Percentiles rank a stretch among this genome's conserved stretches.
Evolutionary conservation across 106 monocot species (phyloP).

Genomic region (Allium cepa): DNA sequence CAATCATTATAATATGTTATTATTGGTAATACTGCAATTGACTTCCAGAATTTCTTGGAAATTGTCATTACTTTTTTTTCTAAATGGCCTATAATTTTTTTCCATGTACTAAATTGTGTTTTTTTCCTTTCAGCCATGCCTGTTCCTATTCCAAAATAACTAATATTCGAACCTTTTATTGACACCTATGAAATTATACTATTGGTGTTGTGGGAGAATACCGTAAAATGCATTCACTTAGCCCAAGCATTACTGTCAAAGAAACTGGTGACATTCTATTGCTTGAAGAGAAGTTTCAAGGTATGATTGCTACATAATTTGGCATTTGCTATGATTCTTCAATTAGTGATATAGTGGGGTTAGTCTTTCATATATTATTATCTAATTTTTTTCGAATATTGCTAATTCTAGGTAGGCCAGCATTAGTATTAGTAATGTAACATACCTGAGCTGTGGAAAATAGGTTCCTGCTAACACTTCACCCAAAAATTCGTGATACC

Average conservation of each 20-base stretch:
- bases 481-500: too few species aligned
- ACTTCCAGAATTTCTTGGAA: background rate
- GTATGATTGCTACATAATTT: constrained; percentile 20
- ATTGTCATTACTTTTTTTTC: background rate
- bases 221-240: constrained; percentile 65
- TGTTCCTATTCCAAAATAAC: constrained; percentile 38
- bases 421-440: too few species aligned
- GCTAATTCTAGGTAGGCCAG: too few species aligned
- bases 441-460: too few species aligned
- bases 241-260: constrained; percentile 92
- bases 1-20: too few species aligned
- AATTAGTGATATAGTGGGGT: too few species aligned
- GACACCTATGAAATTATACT: constrained; percentile 85
- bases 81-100: background rate
- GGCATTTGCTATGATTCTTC: background rate
- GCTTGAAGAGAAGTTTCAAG: constrained; percentile 97
- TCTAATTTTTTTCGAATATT: too few species aligned
- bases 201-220: constrained; percentile 72
- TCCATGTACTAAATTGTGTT: background rate
- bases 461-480: too few species aligned
- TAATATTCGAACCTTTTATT: constrained; percentile 89
- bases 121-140: constrained; percentile 63
- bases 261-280: constrained; percentile 86
- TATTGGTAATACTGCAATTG: background rate
- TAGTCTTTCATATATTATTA: too few species aligned